A percentile compares a stretch with the other conserved stretches of the same genome.
phyloP scores from a whole-genome alignment of 75 land plant species.

The Sequoia sempervirens region DNA sequence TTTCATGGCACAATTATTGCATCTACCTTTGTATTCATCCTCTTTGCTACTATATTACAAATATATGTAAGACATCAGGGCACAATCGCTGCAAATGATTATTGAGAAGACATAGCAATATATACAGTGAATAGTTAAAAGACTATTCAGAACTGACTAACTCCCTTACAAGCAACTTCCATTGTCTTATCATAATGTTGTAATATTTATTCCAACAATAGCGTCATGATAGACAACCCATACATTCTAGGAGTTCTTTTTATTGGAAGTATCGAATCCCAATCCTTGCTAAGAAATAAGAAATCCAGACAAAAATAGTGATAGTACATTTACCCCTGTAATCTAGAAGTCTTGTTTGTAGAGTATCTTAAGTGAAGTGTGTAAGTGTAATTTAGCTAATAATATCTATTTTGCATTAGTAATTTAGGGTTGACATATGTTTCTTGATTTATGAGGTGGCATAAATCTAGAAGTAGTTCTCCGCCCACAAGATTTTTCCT shows the following conservation, averaged over 20 bases:
- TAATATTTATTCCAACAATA: background rate
- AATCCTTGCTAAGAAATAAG: background rate
- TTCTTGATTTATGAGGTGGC: background rate
- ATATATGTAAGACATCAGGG: too few relatives aligned
- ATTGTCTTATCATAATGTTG: too few relatives aligned
- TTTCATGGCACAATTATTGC: too few relatives aligned
- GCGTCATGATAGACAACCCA: background rate
- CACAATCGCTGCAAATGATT: too few relatives aligned
- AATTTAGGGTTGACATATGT: background rate
- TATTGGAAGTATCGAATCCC: background rate
- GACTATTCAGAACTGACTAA: too few relatives aligned
- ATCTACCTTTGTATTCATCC: too few relatives aligned
- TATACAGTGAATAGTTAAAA: too few relatives aligned
- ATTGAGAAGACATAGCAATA: too few relatives aligned
- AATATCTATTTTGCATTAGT: background rate
- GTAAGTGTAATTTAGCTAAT: background rate
- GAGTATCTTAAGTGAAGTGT: background rate
- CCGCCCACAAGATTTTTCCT: background rate
- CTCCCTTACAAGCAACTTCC: too few relatives aligned
- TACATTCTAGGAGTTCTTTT: background rate
- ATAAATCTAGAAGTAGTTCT: background rate
- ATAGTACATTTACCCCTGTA: background rate
- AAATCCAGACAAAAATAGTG: background rate
- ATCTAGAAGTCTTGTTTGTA: background rate
- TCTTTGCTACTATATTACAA: too few relatives aligned